Percentiles rank a stretch among this genome's conserved stretches.
These are phyloP conservation scores for Chlamydomonas sp. DNA, from an alignment of 139 green algal species.

Conservation along the genomic window DNA sequence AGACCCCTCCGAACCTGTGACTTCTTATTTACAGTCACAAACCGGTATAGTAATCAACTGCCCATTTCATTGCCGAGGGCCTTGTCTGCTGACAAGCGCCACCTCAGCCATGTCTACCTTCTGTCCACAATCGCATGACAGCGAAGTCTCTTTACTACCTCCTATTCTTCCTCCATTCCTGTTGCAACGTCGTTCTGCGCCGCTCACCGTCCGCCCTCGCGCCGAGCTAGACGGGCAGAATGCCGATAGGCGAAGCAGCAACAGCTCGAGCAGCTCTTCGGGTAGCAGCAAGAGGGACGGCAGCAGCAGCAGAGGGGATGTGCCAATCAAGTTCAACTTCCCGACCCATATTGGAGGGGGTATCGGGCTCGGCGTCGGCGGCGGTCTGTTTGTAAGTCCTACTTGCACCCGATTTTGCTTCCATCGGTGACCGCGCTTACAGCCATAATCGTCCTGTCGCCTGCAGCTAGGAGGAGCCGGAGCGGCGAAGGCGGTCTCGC, in stretches of 20 bases:
- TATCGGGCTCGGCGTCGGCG: constrained; percentile 31
- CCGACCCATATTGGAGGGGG: background rate
- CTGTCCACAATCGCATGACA: background rate
- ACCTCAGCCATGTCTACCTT: too few relatives aligned
- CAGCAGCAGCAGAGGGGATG: background rate
- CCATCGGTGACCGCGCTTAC: background rate
- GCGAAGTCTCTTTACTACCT: constrained; percentile 17
- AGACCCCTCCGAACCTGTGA: too few relatives aligned
- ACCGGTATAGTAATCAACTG: too few relatives aligned
- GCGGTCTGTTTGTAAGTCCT: constrained; percentile 35
- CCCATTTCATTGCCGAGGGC: too few relatives aligned
- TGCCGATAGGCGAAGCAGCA: constrained; percentile 6
- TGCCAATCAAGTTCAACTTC: constrained; percentile 3
- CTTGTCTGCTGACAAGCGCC: too few relatives aligned
- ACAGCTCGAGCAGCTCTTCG: constrained; percentile 16
- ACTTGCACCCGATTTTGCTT: background rate
- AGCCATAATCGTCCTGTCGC: background rate
- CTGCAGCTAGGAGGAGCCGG: constrained; percentile 32
- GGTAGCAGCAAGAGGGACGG: background rate
- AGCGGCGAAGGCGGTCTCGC: constrained; percentile 26
- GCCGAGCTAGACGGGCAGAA: constrained; percentile 10
- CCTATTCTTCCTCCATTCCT: constrained; percentile 15
- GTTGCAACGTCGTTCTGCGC: background rate
- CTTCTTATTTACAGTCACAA: too few relatives aligned
- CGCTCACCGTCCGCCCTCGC: constrained; percentile 14